These are phyloP conservation scores for Coffea humblotiana DNA, from an alignment of 305 asterid species.

Conservation along the genomic window DNA sequence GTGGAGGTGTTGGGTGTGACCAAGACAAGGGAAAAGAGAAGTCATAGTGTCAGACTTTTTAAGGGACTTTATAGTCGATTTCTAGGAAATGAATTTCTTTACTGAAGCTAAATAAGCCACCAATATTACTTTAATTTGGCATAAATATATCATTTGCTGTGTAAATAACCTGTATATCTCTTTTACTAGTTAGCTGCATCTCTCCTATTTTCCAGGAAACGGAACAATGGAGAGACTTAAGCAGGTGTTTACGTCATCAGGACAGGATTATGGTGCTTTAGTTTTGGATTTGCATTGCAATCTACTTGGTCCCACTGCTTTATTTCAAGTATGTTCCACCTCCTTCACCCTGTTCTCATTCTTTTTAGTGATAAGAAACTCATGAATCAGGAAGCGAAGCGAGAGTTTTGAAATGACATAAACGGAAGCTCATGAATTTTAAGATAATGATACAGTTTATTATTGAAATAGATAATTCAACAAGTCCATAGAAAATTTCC, in stretches of 20 bases:
- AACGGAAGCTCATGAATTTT: neutral
- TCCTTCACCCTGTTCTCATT: constrained; percentile 13
- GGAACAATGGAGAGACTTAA: constrained; percentile 77
- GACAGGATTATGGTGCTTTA: constrained; percentile 78
- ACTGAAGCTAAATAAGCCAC: neutral
- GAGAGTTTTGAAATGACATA: neutral
- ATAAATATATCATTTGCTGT: constrained; percentile 2
- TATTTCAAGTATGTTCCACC: constrained; percentile 59
- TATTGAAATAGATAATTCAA: neutral
- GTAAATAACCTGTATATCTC: too few species aligned
- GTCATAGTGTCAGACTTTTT: too few species aligned
- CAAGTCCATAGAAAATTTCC: too few species aligned
- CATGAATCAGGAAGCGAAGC: neutral
- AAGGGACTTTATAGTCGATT: too few species aligned
- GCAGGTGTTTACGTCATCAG: constrained; percentile 67
- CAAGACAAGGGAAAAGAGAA: too few species aligned
- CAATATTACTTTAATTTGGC: neutral
- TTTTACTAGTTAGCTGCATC: too few species aligned
- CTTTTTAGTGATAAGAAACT: neutral
- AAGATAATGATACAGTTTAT: neutral
- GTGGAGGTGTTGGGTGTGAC: too few species aligned
- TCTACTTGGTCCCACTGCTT: constrained; percentile 83
- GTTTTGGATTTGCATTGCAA: constrained; percentile 80
- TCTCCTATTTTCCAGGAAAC: constrained; percentile 57
- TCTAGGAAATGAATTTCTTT: neutral